phyloP scores from a whole-genome alignment of 2,329 filamentous ascomycete species.

The Incumbomyces delicatus region DNA sequence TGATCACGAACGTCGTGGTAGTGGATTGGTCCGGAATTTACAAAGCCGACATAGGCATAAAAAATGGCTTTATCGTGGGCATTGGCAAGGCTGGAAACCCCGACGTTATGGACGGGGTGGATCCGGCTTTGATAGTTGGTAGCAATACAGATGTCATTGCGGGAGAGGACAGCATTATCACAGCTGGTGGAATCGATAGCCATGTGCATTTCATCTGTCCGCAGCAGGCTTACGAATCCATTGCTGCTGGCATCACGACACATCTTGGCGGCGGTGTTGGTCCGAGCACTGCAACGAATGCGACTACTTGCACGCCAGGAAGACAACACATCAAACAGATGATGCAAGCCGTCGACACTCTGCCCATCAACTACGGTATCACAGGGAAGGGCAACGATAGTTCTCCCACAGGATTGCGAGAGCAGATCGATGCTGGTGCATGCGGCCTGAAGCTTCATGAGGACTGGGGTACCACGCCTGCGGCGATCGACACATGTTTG shows the following conservation, averaged over 20 bases:
- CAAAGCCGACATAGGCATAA: slow-evolving; percentile 94
- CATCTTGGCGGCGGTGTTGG: slow-evolving; percentile 86
- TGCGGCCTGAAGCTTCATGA: slow-evolving; percentile 91
- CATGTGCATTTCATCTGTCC: slow-evolving; percentile 95
- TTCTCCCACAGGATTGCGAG: slow-evolving; percentile 56
- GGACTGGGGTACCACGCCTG: slow-evolving; percentile 88
- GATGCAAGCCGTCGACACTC: slow-evolving; percentile 71
- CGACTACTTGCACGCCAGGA: slow-evolving; percentile 87
- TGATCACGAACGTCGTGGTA: slow-evolving; percentile 81
- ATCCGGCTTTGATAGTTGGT: slow-evolving; percentile 68
- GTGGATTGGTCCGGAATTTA: slow-evolving; percentile 88
- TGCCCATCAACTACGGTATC: slow-evolving; percentile 82
- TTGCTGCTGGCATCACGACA: slow-evolving; percentile 80
- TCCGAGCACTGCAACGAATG: slow-evolving; percentile 82
- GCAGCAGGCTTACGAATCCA: slow-evolving; percentile 74
- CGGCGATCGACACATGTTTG: slow-evolving; percentile 81
- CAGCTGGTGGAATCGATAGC: slow-evolving; percentile 78
- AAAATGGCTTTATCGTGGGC: slow-evolving; percentile 71
- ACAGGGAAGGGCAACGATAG: slow-evolving; percentile 92
- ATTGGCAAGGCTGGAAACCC: slow-evolving; percentile 95
- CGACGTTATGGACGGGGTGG: slow-evolving; percentile 89
- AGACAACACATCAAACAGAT: slow-evolving; percentile 75
- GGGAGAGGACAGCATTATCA: slow-evolving; percentile 81
- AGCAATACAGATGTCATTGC: slow-evolving; percentile 87
- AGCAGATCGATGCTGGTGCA: slow-evolving; percentile 73